These are phyloP conservation scores for Phytophthora colocasiae DNA, from an alignment of 352 stramenopile genomes.

Conservation along the genomic window DNA sequence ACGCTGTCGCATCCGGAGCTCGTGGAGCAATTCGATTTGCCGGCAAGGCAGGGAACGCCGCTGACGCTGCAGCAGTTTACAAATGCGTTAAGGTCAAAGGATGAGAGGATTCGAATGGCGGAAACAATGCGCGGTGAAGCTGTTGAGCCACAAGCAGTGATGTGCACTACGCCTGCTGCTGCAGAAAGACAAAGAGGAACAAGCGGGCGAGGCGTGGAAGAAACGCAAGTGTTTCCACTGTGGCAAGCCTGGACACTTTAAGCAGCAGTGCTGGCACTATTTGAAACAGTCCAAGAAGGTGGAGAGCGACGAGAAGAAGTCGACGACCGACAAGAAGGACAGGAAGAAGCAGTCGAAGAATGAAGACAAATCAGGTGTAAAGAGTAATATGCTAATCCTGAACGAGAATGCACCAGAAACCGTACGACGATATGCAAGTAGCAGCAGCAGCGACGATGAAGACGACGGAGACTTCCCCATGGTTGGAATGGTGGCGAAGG, in stretches of 20 bases:
- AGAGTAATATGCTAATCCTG: too few species aligned
- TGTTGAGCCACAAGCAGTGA: background rate
- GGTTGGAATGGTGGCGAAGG: background rate
- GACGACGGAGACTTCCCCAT: background rate
- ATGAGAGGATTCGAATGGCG: background rate
- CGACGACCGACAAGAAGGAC: too few species aligned
- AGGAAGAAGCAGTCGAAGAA: too few species aligned
- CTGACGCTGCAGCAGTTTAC: background rate
- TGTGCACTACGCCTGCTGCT: background rate
- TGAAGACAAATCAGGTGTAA: too few species aligned
- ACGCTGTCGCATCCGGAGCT: constrained; percentile 1
- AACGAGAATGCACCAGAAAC: too few species aligned
- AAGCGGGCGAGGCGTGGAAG: too few species aligned
- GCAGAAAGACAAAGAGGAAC: too few species aligned
- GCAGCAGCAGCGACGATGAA: background rate
- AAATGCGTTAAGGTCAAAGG: background rate
- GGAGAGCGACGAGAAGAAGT: too few species aligned
- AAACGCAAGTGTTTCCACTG: too few species aligned
- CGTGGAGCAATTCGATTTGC: constrained; percentile 8
- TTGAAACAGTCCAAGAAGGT: too few species aligned
- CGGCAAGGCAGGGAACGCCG: constrained; percentile 1
- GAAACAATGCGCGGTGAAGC: background rate
- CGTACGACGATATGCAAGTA: background rate
- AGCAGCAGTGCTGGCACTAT: too few species aligned
- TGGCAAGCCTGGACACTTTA: too few species aligned